Evolutionary conservation across 306 rosid genomes (phyloP).

Genomic region (Psophocarpus tetragonolobus): DNA sequence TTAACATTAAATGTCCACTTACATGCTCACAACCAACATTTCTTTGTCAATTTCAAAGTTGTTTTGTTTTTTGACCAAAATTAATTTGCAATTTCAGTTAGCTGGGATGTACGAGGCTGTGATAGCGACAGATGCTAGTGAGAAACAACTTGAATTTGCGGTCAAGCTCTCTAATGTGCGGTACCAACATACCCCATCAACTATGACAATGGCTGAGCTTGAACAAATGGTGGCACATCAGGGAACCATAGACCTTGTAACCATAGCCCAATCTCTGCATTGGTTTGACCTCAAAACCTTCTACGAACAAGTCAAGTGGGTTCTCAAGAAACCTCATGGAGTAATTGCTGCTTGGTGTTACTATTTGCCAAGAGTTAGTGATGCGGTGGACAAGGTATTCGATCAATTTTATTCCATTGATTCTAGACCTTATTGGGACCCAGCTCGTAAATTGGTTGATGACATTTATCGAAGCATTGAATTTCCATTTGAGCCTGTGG

Average conservation of each 20-base stretch:
- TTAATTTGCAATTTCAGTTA: slow-evolving; percentile 47
- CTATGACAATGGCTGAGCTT: slow-evolving; percentile 51
- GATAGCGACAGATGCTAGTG: slow-evolving; percentile 71
- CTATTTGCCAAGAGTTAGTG: slow-evolving; percentile 51
- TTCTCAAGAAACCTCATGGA: slow-evolving; percentile 73
- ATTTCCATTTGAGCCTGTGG: slow-evolving; percentile 75
- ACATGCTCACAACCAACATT: background rate
- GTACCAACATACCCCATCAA: slow-evolving; percentile 57
- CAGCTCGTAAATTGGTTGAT: slow-evolving; percentile 49
- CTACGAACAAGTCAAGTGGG: slow-evolving; percentile 57
- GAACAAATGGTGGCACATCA: slow-evolving; percentile 50
- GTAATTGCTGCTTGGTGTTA: slow-evolving; percentile 81
- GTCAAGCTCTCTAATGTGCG: slow-evolving; percentile 56
- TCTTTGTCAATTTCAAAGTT: background rate
- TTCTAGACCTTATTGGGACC: slow-evolving; percentile 58
- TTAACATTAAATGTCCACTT: too few species aligned
- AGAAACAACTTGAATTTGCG: slow-evolving; percentile 57
- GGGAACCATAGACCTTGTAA: slow-evolving; percentile 64
- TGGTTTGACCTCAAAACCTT: slow-evolving; percentile 71
- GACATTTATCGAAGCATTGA: slow-evolving; percentile 53
- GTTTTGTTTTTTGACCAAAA: background rate
- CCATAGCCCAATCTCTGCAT: slow-evolving; percentile 75
- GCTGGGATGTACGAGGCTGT: slow-evolving; percentile 61
- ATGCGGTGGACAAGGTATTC: slow-evolving; percentile 38
- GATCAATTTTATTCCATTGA: slow-evolving; percentile 35